phyloP scores from a whole-genome alignment of 2,329 filamentous ascomycete species.

The Fusarium longipes region DNA sequence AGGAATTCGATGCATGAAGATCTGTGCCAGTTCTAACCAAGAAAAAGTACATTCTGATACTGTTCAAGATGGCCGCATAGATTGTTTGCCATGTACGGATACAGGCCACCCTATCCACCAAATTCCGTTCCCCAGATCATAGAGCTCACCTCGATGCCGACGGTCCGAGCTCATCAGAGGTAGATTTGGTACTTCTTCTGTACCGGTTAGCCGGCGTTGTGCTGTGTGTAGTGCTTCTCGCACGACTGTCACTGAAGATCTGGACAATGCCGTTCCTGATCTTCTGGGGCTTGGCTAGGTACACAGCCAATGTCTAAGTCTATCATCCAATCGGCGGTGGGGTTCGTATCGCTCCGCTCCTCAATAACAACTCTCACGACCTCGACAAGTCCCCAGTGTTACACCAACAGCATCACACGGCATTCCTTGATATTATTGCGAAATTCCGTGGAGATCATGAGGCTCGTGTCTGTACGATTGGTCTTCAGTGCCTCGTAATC shows the following conservation, averaged over 20 bases:
- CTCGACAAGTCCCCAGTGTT: slow-evolving; percentile 22
- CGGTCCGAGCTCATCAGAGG: slow-evolving; percentile 11
- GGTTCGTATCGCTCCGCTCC: slow-evolving; percentile 8
- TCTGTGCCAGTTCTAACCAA: neutral
- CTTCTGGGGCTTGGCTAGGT: slow-evolving; percentile 6
- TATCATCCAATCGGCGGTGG: slow-evolving; percentile 40
- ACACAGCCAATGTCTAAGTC: slow-evolving; percentile 10
- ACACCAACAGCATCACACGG: slow-evolving; percentile 17
- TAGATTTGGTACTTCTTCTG: neutral
- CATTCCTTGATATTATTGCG: slow-evolving; percentile 10
- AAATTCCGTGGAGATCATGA: slow-evolving; percentile 28
- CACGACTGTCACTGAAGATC: slow-evolving; percentile 23
- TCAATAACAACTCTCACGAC: slow-evolving; percentile 1
- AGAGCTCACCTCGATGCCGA: slow-evolving; percentile 7
- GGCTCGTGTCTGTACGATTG: slow-evolving; percentile 14
- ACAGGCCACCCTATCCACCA: slow-evolving; percentile 1
- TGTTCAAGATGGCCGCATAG: neutral
- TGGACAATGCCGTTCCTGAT: slow-evolving; percentile 17
- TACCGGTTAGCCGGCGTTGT: neutral
- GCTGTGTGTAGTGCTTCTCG: neutral
- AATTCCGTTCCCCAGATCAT: slow-evolving; percentile 15
- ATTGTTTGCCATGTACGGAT: neutral
- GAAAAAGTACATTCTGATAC: neutral
- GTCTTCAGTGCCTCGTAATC: slow-evolving; percentile 24
- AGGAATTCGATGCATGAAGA: neutral